These are phyloP conservation scores for Syncephalastrum monosporum DNA, from an alignment of 371 early-diverging fungal genomes.

Conservation along the genomic window DNA sequence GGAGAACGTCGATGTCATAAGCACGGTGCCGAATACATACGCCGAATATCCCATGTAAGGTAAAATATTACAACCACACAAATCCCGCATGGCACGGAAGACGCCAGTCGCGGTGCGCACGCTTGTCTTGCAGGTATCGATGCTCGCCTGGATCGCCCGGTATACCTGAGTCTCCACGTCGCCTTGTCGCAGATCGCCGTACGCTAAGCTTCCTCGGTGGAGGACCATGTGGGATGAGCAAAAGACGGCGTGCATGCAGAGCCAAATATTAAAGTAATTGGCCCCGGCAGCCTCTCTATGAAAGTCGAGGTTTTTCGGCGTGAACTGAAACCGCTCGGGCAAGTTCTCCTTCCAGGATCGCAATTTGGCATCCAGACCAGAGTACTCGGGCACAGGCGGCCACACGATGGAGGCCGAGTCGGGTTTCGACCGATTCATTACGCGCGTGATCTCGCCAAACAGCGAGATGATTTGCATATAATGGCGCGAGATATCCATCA, in stretches of 20 bases:
- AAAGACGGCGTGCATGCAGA: conserved; percentile 41
- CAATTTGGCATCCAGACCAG: conserved; percentile 37
- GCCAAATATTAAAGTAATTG: conserved; percentile 37
- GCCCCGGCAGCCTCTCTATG: conserved; percentile 30
- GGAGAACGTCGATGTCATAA: conserved; percentile 47
- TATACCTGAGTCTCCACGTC: conserved; percentile 15
- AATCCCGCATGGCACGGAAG: conserved; percentile 31
- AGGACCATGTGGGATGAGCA: conserved; percentile 36
- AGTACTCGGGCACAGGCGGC: conserved; percentile 54
- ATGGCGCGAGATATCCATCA: conserved; percentile 26
- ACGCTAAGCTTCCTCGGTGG: conserved; percentile 46
- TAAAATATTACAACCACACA: conserved; percentile 37
- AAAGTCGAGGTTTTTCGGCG: conserved; percentile 15
- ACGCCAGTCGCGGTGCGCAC: conserved; percentile 37
- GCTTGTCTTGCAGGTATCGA: conserved; percentile 29
- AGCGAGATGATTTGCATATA: conserved; percentile 31
- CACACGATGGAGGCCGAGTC: conserved; percentile 31
- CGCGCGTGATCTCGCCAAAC: conserved; percentile 52
- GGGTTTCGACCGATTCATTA: conserved; percentile 48
- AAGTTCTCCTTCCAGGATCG: conserved; percentile 29
- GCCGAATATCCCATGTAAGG: conserved; percentile 50
- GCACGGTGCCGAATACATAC: conserved; percentile 44
- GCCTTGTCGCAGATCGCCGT: conserved; percentile 24
- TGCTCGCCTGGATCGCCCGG: conserved; percentile 28
- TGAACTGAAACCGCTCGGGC: conserved; percentile 32